phyloP scores from a whole-genome alignment of 1,284 basidiomycete species.

The Cutaneotrichosporon arboriforme region DNA sequence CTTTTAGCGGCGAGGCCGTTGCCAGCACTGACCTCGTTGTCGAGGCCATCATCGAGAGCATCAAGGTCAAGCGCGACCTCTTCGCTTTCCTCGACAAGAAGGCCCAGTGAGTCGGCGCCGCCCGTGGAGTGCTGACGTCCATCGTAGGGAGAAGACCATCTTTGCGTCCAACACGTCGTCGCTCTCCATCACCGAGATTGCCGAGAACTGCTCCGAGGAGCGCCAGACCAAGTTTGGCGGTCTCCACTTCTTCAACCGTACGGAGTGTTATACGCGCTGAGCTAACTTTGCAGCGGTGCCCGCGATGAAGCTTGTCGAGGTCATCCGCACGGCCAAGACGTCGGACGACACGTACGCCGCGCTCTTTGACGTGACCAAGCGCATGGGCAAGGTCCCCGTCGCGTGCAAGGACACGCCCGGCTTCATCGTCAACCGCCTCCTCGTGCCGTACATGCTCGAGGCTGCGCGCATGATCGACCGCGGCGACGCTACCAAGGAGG shows the following conservation, averaged over 20 bases:
- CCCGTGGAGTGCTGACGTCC: neutral
- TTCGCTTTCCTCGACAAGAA: conserved; percentile 53
- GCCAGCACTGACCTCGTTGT: conserved; percentile 53
- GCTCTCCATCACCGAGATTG: conserved; percentile 53
- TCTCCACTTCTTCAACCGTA: conserved; percentile 55
- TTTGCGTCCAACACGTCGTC: conserved; percentile 58
- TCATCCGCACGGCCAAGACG: conserved; percentile 53
- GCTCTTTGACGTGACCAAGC: conserved; percentile 51
- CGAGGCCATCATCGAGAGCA: conserved; percentile 57
- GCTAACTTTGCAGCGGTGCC: conserved; percentile 41
- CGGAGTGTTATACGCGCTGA: conserved; percentile 8
- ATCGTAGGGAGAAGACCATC: conserved; percentile 38
- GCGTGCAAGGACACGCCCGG: conserved; percentile 55
- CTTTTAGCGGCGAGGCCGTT: conserved; percentile 48
- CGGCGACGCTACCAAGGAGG: conserved; percentile 55
- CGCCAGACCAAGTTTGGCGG: conserved; percentile 51
- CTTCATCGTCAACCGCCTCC: conserved; percentile 55
- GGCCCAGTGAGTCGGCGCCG: conserved; percentile 44
- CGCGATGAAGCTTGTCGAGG: conserved; percentile 58
- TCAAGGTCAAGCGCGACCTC: conserved; percentile 55
- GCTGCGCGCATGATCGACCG: conserved; percentile 56
- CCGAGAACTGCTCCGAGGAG: conserved; percentile 42
- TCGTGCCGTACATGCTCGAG: conserved; percentile 56
- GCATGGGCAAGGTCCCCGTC: conserved; percentile 55
- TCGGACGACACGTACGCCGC: conserved; percentile 50